phyloP scores from a whole-genome alignment of 352 stramenopile species.

The Pythium sukuiense region DNA sequence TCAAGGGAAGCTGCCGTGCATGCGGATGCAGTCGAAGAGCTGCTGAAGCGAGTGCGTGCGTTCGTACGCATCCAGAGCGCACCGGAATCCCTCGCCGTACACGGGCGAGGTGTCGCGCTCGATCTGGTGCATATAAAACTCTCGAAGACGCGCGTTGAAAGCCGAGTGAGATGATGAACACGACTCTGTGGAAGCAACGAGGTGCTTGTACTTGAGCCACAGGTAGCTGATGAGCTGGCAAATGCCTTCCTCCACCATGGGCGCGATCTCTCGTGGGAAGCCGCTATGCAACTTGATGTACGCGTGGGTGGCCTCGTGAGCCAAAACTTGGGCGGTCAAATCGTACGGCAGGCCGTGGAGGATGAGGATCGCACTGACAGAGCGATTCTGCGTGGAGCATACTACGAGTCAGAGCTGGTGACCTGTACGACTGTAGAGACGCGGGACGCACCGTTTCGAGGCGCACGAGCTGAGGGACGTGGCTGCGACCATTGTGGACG shows the following conservation, averaged over 20 bases:
- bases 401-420: neutral
- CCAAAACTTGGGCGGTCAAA: slow-evolving; percentile 63
- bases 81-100: slow-evolving; percentile 71
- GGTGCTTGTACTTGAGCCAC: slow-evolving; percentile 72
- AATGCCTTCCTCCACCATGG: slow-evolving; percentile 61
- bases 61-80: slow-evolving; percentile 63
- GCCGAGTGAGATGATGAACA: slow-evolving; percentile 13
- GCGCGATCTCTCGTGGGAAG: slow-evolving; percentile 42
- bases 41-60: slow-evolving; percentile 60
- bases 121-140: slow-evolving; percentile 68
- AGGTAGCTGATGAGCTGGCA: slow-evolving; percentile 80
- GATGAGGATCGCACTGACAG: slow-evolving; percentile 70
- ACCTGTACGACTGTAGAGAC: too few species aligned
- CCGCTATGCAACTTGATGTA: slow-evolving; percentile 71
- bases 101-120: slow-evolving; percentile 55
- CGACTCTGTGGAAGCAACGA: slow-evolving; percentile 43
- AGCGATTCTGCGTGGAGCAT: slow-evolving; percentile 41
- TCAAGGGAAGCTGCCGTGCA: slow-evolving; percentile 45
- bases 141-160: slow-evolving; percentile 47
- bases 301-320: slow-evolving; percentile 75
- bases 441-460: slow-evolving; percentile 43
- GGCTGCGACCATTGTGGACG: slow-evolving; percentile 37
- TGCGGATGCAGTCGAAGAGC: slow-evolving; percentile 64
- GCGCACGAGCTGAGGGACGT: slow-evolving; percentile 41
- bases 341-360: slow-evolving; percentile 75